Evolutionary conservation across 2,329 filamentous ascomycete species (phyloP), one percentile per base, ranked within the genome.

Genomic region (Diaporthe amygdali): DNA sequence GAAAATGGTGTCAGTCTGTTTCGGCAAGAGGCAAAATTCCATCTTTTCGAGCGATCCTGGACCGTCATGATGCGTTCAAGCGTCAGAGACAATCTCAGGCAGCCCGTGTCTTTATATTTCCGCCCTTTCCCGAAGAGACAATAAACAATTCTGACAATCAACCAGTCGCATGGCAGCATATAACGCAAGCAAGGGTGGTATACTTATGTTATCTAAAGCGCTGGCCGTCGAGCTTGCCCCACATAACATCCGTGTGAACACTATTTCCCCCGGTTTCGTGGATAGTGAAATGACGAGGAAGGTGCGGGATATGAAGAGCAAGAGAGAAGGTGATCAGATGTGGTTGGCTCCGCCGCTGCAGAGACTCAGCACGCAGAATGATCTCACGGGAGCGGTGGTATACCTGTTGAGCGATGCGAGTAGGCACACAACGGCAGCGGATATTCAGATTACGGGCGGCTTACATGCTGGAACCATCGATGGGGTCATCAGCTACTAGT

Each of bases 361-460:
- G 70, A 77, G 83, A 8, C 74, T 85, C 20, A 82, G 82, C 54
- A 82, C 77, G 0, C 79, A 81, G 71, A 81, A 82, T 34, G 84
- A 86, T 72, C 77, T 86, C 5, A 83, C 81, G 0, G 81, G 79
- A 1, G 82, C 84, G 1, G 80, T 82, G 5, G 76, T 83, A 10
- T 86, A 85, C 71, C 75, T 85, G 20, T 73, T 86, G 30, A 83
- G 82, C 55, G 84, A 86, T 74, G 84, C 83, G 9, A 77, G 83
- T 25, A 76, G 77, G 15, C 82, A 82, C 72, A 85, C 83, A 4
- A 85, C 83, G 0, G 83, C 80, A 2, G 78, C 81, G 2, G 84
- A 86, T 71, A 83, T 86, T 70, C 76, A 78, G 4, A 83, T 86
- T 30, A 84, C 83, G 2, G 84, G 85, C 3, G 85, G 84, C 1